Conservation (phyloP, 345 rosid genomes). For the Nephelium lappaceum region DNA sequence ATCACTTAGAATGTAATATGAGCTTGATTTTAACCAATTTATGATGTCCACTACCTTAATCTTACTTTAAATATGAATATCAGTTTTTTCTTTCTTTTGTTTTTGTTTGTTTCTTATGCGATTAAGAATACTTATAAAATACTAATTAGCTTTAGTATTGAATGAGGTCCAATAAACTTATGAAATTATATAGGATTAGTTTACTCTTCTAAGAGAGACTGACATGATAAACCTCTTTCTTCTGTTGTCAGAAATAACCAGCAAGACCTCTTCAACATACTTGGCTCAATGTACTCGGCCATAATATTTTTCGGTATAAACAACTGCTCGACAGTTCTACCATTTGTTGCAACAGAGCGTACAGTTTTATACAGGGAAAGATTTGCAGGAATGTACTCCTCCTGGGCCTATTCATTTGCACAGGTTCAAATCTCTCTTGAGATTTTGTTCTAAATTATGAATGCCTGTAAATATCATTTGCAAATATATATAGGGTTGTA, state of each 20-base stretch:
- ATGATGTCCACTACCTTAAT: background rate
- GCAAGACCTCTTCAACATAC: constrained; percentile 24
- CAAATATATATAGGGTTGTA: background rate
- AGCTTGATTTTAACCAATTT: background rate
- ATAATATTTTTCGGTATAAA: constrained; percentile 22
- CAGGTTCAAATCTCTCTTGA: constrained; percentile 9
- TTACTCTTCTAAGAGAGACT: background rate
- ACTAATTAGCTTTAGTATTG: background rate
- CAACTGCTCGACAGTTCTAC: constrained; percentile 27
- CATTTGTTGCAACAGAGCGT: constrained; percentile 26
- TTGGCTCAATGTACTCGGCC: constrained; percentile 23
- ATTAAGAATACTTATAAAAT: background rate
- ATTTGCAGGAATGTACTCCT: constrained; percentile 29
- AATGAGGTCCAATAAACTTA: background rate
- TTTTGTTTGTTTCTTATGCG: background rate
- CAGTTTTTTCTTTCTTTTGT: no score
- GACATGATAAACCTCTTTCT: background rate
- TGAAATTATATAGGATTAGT: background rate
- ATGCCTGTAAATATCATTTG: background rate
- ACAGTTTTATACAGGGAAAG: constrained; percentile 26
- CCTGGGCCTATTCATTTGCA: constrained; percentile 31
- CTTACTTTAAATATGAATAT: background rate
- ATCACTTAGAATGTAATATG: background rate
- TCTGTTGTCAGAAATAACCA: constrained; percentile 6
- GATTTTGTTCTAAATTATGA: background rate